Base-by-base conservation (phyloP, 352 stramenopile genomes). In the Achlya hypogyna region DNA sequence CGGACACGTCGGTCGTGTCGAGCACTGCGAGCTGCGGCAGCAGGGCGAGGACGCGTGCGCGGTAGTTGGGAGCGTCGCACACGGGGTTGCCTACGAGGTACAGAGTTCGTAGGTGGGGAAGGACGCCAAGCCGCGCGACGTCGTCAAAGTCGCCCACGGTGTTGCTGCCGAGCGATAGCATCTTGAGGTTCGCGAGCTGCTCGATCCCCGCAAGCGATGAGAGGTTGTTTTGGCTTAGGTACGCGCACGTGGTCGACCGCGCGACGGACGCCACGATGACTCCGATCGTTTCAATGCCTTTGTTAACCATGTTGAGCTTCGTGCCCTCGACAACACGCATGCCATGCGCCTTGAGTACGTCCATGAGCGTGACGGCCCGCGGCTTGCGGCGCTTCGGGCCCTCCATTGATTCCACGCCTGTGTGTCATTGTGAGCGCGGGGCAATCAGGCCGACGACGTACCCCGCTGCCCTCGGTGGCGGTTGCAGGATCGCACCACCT, bases 171-270 rank as follows among this genome's bases (percentile, higher is more conserved):
- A 92, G 49, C 0, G 83, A 92, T 22, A 94, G 63, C 22, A 91
- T 64, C 0, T 81, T 76, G 28, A 94, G 71, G 9, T 53, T 42
- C 14, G 51, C 47, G 34, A 93, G 92, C 65, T 94, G 84, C 18
- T 88, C 74, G 1, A 89, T 63, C 0, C 82, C 82, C 1, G 78
- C 65, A 5, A 92, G 67, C 0, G 47, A 66, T 2, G 51, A 12
- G 18, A 94, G 69, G 53, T 87, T 78, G 71, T 94, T 94, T 59
- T 92, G 85, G 62, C 85, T 94, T 65, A 94, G 69, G 63, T 92
- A 94, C 43, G 91, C 59, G 38, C 81, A 75, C 12, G 74, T 82
- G 29, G 89, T 75, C 28, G 75, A 73, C 35, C 51, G 60, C 12
- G 60, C 60, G 28, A 67, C 47, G 32, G 52, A 25, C 16, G 71